Evolutionary conservation across 2,329 filamentous ascomycete species (phyloP).

Genomic region (Clonostachys rhizophaga): DNA sequence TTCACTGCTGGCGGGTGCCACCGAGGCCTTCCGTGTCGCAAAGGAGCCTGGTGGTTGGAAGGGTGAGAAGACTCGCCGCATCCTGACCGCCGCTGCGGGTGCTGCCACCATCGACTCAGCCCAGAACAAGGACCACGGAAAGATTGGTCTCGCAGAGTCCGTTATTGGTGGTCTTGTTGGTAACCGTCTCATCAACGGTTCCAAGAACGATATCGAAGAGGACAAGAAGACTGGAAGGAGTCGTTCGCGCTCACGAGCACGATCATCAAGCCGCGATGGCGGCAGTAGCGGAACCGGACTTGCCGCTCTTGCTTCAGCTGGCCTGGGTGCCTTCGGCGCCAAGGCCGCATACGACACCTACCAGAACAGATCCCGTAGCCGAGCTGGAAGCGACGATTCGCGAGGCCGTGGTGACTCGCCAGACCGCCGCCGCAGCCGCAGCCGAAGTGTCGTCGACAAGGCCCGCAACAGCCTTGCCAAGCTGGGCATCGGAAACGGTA

Average conservation of each 20-base stretch:
- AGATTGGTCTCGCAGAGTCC: constrained; percentile 78
- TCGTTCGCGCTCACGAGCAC: constrained; percentile 63
- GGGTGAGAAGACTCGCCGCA: constrained; percentile 85
- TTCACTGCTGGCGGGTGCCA: constrained; percentile 82
- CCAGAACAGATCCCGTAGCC: constrained; percentile 48
- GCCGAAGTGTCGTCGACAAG: constrained; percentile 61
- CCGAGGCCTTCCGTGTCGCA: constrained; percentile 86
- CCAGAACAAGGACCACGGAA: constrained; percentile 70
- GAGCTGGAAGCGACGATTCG: constrained; percentile 37
- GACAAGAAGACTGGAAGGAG: constrained; percentile 57
- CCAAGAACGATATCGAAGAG: constrained; percentile 61
- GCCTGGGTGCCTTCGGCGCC: constrained; percentile 53
- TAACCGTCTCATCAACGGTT: constrained; percentile 81
- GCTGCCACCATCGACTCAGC: constrained; percentile 83
- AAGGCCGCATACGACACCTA: constrained; percentile 51
- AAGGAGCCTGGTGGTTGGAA: constrained; percentile 88
- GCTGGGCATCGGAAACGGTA: constrained; percentile 51
- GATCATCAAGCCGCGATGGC: constrained; percentile 43
- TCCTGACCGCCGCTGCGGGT: constrained; percentile 81
- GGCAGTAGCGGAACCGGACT: constrained; percentile 44
- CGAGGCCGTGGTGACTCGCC: constrained; percentile 35
- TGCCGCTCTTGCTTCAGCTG: constrained; percentile 60
- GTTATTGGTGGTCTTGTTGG: constrained; percentile 85
- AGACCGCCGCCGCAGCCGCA: constrained; percentile 46
- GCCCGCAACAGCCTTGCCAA: constrained; percentile 58